A percentile compares a stretch with the other conserved stretches of the same genome.
Evolutionary conservation across 1,284 basidiomycete species (phyloP).

Genomic region (Melampsora occidentalis): DNA sequence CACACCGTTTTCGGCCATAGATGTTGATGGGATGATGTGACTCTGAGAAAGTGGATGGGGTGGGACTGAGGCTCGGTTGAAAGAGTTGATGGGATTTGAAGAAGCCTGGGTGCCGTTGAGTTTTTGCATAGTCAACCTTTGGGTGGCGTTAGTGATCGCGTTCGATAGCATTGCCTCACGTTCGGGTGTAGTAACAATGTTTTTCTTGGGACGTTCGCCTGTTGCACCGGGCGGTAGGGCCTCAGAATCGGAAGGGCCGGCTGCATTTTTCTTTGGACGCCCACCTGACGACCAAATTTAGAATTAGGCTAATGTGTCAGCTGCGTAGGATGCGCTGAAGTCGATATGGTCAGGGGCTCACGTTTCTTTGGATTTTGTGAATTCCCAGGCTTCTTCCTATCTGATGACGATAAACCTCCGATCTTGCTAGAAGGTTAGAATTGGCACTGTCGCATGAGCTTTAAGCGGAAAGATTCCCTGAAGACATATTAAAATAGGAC

Average conservation of each 20-base stretch:
- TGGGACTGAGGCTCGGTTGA: not conserved
- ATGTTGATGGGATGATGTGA: slow-evolving; percentile 9
- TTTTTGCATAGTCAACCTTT: slow-evolving; percentile 30
- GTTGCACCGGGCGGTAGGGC: not conserved
- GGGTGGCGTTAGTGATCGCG: slow-evolving; percentile 42
- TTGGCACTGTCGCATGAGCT: too few relatives aligned
- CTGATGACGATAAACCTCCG: not conserved
- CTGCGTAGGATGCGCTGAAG: too few relatives aligned
- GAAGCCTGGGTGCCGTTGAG: slow-evolving; percentile 10
- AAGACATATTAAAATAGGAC: not conserved
- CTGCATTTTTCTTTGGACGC: slow-evolving; percentile 25
- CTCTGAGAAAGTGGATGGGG: slow-evolving; percentile 38
- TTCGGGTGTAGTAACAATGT: slow-evolving; percentile 16
- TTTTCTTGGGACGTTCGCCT: not conserved
- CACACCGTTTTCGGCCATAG: not conserved
- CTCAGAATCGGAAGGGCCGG: slow-evolving; percentile 1
- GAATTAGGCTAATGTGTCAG: too few relatives aligned
- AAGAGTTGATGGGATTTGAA: not conserved
- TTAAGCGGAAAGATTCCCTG: too few relatives aligned
- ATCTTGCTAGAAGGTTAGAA: slow-evolving; percentile 28
- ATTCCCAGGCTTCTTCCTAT: not conserved
- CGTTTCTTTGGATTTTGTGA: slow-evolving; percentile 10
- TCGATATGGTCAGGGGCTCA: not conserved
- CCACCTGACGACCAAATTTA: slow-evolving; percentile 3
- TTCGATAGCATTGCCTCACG: slow-evolving; percentile 27